Evolutionary conservation across 1,139 yeast species (phyloP).

Genomic region (Candida sanyaensis): DNA sequence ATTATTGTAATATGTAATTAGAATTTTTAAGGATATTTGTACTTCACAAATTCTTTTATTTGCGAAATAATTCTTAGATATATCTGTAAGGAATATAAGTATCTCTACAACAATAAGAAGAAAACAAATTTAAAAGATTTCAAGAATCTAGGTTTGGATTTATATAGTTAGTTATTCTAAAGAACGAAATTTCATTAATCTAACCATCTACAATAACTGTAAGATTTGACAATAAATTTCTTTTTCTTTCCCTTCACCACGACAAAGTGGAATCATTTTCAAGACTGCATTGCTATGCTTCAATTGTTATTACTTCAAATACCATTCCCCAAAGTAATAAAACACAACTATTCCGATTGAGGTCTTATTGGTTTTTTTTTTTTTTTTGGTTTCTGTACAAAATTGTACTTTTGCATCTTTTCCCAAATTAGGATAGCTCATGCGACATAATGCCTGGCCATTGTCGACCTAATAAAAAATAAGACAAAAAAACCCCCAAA

Average conservation of each 20-base stretch:
- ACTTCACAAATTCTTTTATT: neutral
- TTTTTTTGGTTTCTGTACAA: neutral
- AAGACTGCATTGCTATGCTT: conserved; percentile 4
- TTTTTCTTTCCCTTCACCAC: conserved; percentile 1
- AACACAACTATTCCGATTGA: neutral
- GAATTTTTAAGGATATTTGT: neutral
- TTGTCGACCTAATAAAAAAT: no score
- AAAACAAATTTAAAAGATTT: conserved; percentile 2
- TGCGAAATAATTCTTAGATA: neutral
- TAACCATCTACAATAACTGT: neutral
- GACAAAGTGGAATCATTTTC: neutral
- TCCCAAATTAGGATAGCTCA: neutral
- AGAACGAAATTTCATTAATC: neutral
- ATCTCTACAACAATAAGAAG: neutral
- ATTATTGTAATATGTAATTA: neutral
- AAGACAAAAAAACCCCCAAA: neutral
- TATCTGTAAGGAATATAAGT: neutral
- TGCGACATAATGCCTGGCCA: neutral
- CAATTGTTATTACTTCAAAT: neutral
- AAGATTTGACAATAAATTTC: neutral
- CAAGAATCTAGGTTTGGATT: conserved; percentile 3
- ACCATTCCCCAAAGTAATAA: neutral
- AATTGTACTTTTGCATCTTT: neutral
- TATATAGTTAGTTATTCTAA: conserved; percentile 2
- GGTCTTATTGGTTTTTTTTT: neutral